Conservation (phyloP, 257 asterid genomes). For the Orobanche coerulescens region DNA sequence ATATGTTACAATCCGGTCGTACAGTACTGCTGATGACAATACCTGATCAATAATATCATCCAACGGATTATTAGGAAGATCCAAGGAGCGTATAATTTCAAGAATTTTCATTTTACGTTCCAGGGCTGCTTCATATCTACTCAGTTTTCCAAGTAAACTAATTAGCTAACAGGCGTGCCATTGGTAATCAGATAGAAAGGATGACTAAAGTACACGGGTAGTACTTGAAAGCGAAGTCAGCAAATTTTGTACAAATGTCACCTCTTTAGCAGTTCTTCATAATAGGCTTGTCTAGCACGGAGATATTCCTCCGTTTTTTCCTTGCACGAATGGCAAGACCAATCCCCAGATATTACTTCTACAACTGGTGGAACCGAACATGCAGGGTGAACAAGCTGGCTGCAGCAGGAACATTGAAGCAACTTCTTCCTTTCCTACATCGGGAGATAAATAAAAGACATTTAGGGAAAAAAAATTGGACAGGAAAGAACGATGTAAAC, state of each 20-base stretch:
- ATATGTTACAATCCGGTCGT: not conserved
- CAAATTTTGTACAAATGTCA: constrained; percentile 20
- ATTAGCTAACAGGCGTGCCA: constrained; percentile 16
- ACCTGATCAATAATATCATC: constrained; percentile 99
- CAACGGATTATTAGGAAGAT: constrained; percentile 97
- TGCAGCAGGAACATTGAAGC: constrained; percentile 90
- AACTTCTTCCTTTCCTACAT: constrained; percentile 83
- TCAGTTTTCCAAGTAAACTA: constrained; percentile 21
- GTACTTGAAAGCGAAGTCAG: not conserved
- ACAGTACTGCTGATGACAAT: constrained; percentile 10
- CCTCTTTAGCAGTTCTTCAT: constrained; percentile 71
- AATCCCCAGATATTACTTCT: constrained; percentile 55
- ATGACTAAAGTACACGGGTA: not conserved
- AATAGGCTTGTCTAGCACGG: constrained; percentile 64
- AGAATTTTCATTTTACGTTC: constrained; percentile 63
- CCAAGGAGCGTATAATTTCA: constrained; percentile 75
- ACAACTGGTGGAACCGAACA: constrained; percentile 81
- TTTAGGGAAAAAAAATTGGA: not conserved
- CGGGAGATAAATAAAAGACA: constrained; percentile 1
- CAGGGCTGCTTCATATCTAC: constrained; percentile 79
- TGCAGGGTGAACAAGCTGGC: constrained; percentile 72
- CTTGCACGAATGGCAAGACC: constrained; percentile 92
- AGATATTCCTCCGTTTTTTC: constrained; percentile 87
- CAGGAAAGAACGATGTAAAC: not conserved
- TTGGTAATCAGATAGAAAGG: constrained; percentile 13